Conservation (phyloP, 148 eudicot species). For the Polygonum aviculare region DNA sequence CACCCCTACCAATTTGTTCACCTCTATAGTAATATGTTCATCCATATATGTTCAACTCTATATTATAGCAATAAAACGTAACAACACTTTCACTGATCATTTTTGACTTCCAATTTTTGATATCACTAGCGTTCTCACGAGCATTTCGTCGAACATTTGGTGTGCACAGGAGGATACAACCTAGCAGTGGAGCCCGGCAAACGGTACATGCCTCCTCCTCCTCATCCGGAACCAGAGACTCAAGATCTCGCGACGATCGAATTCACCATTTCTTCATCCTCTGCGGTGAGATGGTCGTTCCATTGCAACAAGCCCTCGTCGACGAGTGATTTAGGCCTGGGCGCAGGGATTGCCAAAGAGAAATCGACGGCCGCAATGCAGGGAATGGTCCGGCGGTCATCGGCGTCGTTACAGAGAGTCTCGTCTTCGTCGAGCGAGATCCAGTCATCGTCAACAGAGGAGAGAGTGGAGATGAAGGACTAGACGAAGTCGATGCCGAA, state of each 20-base stretch:
- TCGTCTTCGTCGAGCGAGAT: constrained; percentile 15
- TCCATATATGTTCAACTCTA: no score
- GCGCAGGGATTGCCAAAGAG: not conserved
- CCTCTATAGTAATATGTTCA: no score
- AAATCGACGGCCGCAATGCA: not conserved
- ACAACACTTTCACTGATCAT: not conserved
- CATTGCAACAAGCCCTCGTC: not conserved
- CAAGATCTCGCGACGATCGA: constrained; percentile 38
- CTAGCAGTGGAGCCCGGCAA: constrained; percentile 30
- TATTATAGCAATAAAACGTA: no score
- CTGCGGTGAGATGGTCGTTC: constrained; percentile 16
- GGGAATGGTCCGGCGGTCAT: constrained; percentile 13
- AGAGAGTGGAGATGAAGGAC: constrained; percentile 32
- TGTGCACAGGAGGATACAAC: constrained; percentile 20
- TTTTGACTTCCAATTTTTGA: not conserved
- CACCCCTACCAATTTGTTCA: no score
- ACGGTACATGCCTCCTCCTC: constrained; percentile 35
- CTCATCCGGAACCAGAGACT: no score
- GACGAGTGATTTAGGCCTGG: not conserved
- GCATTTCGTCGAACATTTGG: not conserved
- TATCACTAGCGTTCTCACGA: not conserved
- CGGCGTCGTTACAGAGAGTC: not conserved
- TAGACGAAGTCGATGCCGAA: constrained; percentile 80
- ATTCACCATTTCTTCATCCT: constrained; percentile 47
- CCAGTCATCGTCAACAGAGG: constrained; percentile 20